Evolutionary conservation across 1,139 yeast genomes (phyloP).

Genomic region (Candida buenavistaensis): DNA sequence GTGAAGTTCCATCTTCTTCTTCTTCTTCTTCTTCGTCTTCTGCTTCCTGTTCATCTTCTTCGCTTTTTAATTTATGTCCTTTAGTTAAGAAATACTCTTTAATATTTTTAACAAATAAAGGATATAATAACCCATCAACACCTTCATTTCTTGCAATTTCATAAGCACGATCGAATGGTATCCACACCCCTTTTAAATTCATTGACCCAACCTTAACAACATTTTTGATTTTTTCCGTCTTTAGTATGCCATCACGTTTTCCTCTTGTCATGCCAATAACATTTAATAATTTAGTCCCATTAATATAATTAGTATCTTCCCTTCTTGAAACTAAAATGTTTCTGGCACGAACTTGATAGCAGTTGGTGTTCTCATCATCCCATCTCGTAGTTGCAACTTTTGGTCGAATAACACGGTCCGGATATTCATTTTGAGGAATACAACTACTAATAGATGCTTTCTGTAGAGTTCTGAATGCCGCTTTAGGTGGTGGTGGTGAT

Average conservation of each 20-base stretch:
- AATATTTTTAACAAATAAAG: conserved; percentile 48
- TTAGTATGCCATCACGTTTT: conserved; percentile 84
- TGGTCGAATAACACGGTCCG: conserved; percentile 28
- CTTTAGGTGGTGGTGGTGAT: conserved; percentile 6
- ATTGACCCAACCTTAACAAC: conserved; percentile 55
- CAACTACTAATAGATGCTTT: conserved; percentile 17
- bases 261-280: conserved; percentile 97
- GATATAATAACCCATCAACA: conserved; percentile 37
- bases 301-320: conserved; percentile 51
- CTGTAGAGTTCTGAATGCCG: conserved; percentile 17
- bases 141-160: conserved; percentile 55
- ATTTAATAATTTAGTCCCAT: conserved; percentile 68
- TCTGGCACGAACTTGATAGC: conserved; percentile 50
- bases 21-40: conserved; percentile 15
- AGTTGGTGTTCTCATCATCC: conserved; percentile 49
- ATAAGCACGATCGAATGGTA: conserved; percentile 53
- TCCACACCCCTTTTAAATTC: conserved; percentile 59
- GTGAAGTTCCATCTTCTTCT: conserved; percentile 1
- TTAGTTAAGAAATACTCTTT: conserved; percentile 29
- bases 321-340: conserved; percentile 51
- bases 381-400: conserved; percentile 46
- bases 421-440: conserved; percentile 15
- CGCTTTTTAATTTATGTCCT: conserved; percentile 27
- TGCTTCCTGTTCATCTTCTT: conserved; percentile 18
- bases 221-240: conserved; percentile 42